Base-by-base conservation (phyloP, 306 rosid species). In the Fragaria iinumae region DNA sequence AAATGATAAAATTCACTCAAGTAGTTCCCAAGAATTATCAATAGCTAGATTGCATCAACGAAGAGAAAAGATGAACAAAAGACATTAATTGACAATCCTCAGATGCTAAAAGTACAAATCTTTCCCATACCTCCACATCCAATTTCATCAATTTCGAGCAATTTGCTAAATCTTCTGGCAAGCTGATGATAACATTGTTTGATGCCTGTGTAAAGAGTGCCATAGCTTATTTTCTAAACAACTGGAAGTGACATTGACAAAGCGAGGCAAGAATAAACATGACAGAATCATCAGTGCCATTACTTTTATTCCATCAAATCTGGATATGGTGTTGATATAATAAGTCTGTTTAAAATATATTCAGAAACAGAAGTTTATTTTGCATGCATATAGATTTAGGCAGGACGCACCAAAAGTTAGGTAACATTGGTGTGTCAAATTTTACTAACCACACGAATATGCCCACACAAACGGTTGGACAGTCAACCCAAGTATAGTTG, bases 91-190 rank as follows among this genome's bases (percentile, higher is more conserved):
- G 67, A 56, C 67, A 52, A 57, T 69, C 48, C n/a, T 63, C 59
- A 49, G 74, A 45, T 73, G 69, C 69, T 44, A 77, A 73, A 76
- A 69, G 20, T 39, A 81, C 52, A 38, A 63, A 69, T 73, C 69
- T 76, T 65, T 65, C 72, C 63, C 75, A 64, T 78, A 94, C 98
- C 98, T 91, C 98, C 89, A 92, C 76, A 67, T 94, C 97, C 73
- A 94, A 83, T 82, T 94, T 94, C 71, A 79, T 82, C 90, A 94
- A 79, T 82, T 92, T 94, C 64, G 95, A 89, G 85, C 97, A 94
- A 75, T 88, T 85, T 29, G 85, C 88, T 68, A 94, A 84, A 80
- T 87, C 91, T 79, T 89, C 97, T 38, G 97, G 96, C 88, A 94
- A 89, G 87, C 86, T 80, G 74, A 84, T 76, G 70, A 90, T 84